These are phyloP conservation scores for Fusarium anthophilum DNA, from an alignment of 2,329 filamentous ascomycete genomes.

Conservation along the genomic window DNA sequence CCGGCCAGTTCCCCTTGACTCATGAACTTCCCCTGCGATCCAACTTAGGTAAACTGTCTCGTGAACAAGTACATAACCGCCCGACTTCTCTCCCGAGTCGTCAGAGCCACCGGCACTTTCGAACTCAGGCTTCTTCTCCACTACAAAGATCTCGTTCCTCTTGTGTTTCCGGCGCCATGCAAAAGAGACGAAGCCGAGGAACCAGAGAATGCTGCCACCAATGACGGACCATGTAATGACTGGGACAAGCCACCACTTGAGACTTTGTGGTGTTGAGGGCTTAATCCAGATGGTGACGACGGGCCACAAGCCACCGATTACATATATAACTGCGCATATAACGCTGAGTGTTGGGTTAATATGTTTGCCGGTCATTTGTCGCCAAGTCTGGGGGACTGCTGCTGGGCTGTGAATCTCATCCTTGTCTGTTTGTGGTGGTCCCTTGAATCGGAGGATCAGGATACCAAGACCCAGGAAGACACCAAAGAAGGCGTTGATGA, in stretches of 20 bases:
- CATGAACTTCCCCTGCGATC: conserved; percentile 45
- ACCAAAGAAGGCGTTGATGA: conserved; percentile 49
- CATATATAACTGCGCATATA: conserved; percentile 44
- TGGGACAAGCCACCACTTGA: conserved; percentile 47
- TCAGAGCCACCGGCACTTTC: conserved; percentile 40
- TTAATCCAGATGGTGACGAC: conserved; percentile 48
- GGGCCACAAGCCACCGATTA: conserved; percentile 46
- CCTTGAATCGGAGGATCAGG: conserved; percentile 47
- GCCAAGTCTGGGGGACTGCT: conserved; percentile 39
- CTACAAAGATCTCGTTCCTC: conserved; percentile 46
- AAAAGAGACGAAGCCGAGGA: conserved; percentile 46
- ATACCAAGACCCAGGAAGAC: conserved; percentile 48
- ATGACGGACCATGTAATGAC: conserved; percentile 46
- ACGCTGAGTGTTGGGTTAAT: conserved; percentile 47
- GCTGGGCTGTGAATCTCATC: conserved; percentile 19
- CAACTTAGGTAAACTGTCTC: conserved; percentile 50
- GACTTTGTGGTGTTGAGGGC: conserved; percentile 18
- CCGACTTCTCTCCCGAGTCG: conserved; percentile 22
- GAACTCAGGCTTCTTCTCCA: conserved; percentile 49
- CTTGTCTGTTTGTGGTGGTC: conserved; percentile 43
- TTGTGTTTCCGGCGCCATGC: conserved; percentile 44
- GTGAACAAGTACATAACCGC: conserved; percentile 48
- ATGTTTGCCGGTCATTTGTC: conserved; percentile 45
- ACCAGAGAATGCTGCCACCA: conserved; percentile 44
- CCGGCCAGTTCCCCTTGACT: conserved; percentile 13